Base-by-base conservation (phyloP, 202 grass and related monocot genomes). In the Cymbopogon flexuosus region DNA sequence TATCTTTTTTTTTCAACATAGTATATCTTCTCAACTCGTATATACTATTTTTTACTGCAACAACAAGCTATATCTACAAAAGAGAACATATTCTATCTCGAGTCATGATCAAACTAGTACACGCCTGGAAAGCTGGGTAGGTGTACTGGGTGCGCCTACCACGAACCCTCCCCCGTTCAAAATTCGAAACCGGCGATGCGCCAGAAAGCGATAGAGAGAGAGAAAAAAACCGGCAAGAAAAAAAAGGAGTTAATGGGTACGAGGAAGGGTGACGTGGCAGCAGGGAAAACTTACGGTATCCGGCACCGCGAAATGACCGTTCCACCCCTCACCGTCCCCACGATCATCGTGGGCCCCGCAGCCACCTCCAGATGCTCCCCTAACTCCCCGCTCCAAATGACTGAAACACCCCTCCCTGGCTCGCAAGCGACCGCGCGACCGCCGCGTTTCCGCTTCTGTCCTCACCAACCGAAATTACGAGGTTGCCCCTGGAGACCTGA, bases 221-320 rank as follows among this genome's bases (percentile, higher is more conserved):
- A 9, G 11, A 35, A 2, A 58, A 2, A 41, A 5, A 23, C 45
- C 11, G 46, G 57, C 56, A 72, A 51, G 31, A 77, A 69, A 77
- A 51, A 69, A 72, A 41, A 65, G 12, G 30, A 70, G 81, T 88
- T 80, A 87, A 46, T 79, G 84, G 59, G 89, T 97, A 94, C 94
- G 91, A 97, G 94, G 89, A 92, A 94, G 89, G 52, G 85, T 94
- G 93, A 97, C 84, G 87, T 97, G 93, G 87, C 84, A 61, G 72
- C 57, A 71, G 34, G 21, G n/a, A 34, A 65, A 73, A 77, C 72
- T 85, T 60, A 67, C 77, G 60, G 47, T 85, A 81, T 72, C 40
- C 5, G 69, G 5, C 2, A 0, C 2, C 7, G 1, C 43, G 0
- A 57, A 88, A 64, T 79, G 76, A 89, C 91, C 33, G 18, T 73